These are phyloP conservation scores for Thelephora ganbajun DNA, from an alignment of 768 basidiomycete species.

Conservation along the genomic window DNA sequence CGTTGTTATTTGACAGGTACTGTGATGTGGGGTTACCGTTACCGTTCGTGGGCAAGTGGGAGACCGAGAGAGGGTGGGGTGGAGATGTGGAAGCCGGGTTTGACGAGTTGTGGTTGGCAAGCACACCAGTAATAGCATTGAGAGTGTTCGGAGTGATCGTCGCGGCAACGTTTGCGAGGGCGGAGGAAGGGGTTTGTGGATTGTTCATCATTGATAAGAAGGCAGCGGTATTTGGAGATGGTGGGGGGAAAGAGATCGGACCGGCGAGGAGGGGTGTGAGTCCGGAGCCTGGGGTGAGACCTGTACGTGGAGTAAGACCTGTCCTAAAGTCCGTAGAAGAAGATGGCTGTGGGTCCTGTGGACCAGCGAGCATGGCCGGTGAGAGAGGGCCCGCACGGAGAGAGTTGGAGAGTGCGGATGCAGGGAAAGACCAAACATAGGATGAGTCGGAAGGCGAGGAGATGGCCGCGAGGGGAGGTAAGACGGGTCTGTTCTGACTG, in stretches of 20 bases:
- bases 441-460: constrained; percentile 50
- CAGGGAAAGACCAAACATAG: constrained; percentile 48
- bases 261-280: constrained; percentile 53
- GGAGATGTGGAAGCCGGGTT: constrained; percentile 48
- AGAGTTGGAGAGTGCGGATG: constrained; percentile 49
- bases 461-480: constrained; percentile 72
- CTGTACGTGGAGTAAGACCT: constrained; percentile 76
- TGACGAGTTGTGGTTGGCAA: constrained; percentile 45
- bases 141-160: constrained; percentile 57
- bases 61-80: constrained; percentile 22
- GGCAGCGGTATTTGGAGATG: constrained; percentile 80
- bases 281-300: constrained; percentile 74
- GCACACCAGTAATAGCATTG: constrained; percentile 68
- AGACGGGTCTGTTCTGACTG: constrained; percentile 33
- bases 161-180: constrained; percentile 17
- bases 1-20: constrained; percentile 4
- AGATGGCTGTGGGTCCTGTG: constrained; percentile 33
- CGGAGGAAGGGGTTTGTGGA: constrained; percentile 13
- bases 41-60: constrained; percentile 13
- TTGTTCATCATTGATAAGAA: constrained; percentile 88
- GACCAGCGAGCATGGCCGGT: constrained; percentile 92
- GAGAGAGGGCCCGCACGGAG: constrained; percentile 88
- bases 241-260: constrained; percentile 65
- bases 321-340: constrained; percentile 57
- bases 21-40: constrained; percentile 6